Evolutionary conservation across 2,329 filamentous ascomycete genomes (phyloP), one percentile per base, ranked within the genome.

Genomic region (Cladosporium sp.): DNA sequence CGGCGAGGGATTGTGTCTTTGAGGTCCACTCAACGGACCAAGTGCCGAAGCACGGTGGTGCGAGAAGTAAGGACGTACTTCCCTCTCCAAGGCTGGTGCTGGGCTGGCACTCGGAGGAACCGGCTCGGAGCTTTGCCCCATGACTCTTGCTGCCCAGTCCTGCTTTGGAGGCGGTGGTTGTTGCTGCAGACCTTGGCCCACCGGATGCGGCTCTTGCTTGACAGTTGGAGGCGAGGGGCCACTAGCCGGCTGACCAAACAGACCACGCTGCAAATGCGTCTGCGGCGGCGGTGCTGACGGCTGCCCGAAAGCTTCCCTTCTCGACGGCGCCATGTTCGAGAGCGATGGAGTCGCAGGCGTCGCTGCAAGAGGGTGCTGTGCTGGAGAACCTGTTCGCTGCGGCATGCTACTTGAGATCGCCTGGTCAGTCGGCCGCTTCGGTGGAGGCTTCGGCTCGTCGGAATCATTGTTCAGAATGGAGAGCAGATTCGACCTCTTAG

Each of bases 401-500:
- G 38, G 38, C 43, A 46, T 44, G 4, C 34, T 28, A 7, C 37
- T 37, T 9, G 34, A n/a, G 9, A 38, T 45, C 4, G 49, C 34
- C 13, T 50, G 48, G 9, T 50, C 48, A 13, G 35, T 55, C 40
- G 58, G 43, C 9, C 64, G 63, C 55, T 68, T 68, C 34, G 60
- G 43, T 10, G 42, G 45, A 13, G 58, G 61, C 41, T 61, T 61
- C 5, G 66, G 63, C 49, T 70, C 64, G 37, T 64, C 66, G 16
- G 65, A 58, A 18, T 68, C 67, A 6, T 58, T 59, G 53, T 70
- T 70, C 16, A 70, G 56, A 4, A 70, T 59, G 2, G 62, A 65
- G 40, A 65, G 56, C 46, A 70, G 38, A 51, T 69, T 70, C 5
- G 68, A 70, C 11, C 66, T 63, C 58, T 70, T 70, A 3, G 67